Evolutionary conservation across 805 yeast species (phyloP), one percentile per base, ranked within the genome.

Genomic region (Candida corydali): DNA sequence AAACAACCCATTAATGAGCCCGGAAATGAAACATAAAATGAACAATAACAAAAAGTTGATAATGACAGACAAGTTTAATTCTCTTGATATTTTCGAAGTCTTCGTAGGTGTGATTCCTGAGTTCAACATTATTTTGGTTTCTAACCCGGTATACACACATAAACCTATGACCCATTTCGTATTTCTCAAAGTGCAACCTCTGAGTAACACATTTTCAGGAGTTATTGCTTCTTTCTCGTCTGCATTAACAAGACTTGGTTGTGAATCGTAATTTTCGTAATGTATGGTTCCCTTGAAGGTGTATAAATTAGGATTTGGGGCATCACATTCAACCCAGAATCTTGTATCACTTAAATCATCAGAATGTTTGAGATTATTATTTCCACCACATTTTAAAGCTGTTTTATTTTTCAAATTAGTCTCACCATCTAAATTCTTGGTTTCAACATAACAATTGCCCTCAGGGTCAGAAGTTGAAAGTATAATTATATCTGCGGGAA

Each of bases 371-470:
- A 84, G 54, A 34, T 53, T 59, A 11, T 47, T 39, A 2, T 68
- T 61, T 7, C 66, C 61, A 10, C 86, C 82, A 45, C 78, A 68
- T 11, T 65, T 63, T 23, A 85, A 52, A 5, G 83, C 65, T 20
- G 63, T 65, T 41, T 79, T 75, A 17, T 66, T 63, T 53, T 84
- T 85, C 54, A 84, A 68, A 52, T 80, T 84, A 3, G 91, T 81
- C 57, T 84, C 94, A 58, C 94, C 94, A 59, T 85, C 94, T 46
- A 85, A 68, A 57, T 84, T 84, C 51, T 83, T 84, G 0, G 94
- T 85, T 57, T 84, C 94, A 20, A 84, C 77, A 47, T 78, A 84
- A 59, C 89, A 82, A 34, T 73, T 75, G 34, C 81, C 82, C 47
- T 82, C 86, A 1, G 69, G 57, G 51, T 82, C 87, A 22, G 86